Evolutionary conservation across 768 basidiomycete species (phyloP).

Genomic region (Podaxis sp.): DNA sequence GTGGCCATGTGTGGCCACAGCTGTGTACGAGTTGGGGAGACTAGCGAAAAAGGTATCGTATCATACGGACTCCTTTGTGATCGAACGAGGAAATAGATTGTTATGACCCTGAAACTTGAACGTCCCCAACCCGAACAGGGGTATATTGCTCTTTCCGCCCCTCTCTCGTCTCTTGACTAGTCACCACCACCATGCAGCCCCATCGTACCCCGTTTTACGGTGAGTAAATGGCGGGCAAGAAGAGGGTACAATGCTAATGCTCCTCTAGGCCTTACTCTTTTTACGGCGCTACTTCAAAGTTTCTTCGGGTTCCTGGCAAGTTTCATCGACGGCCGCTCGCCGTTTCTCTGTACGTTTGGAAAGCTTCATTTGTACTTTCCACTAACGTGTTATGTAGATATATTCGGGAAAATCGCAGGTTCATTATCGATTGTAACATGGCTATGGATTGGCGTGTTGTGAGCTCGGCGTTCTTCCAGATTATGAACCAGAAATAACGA

Average conservation of each 20-base stretch:
- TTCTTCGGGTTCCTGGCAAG: conserved; percentile 32
- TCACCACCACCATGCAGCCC: conserved; percentile 18
- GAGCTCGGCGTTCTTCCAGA: conserved; percentile 13
- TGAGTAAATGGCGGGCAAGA: conserved; percentile 14
- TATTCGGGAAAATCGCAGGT: conserved; percentile 32
- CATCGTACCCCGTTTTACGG: conserved; percentile 31
- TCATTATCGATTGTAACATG: conserved; percentile 28
- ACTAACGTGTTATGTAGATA: conserved; percentile 19
- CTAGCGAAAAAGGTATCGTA: not conserved
- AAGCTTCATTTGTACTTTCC: not conserved
- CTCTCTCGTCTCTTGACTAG: conserved; percentile 1
- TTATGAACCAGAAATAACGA: not conserved
- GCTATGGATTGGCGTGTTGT: conserved; percentile 34
- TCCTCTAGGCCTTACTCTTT: conserved; percentile 27
- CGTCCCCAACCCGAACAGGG: not conserved
- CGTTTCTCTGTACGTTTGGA: conserved; percentile 26
- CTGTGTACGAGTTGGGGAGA: not conserved
- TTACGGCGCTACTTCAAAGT: conserved; percentile 31
- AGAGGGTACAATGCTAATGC: not conserved
- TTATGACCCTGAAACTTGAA: conserved; percentile 5
- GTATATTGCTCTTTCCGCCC: conserved; percentile 2
- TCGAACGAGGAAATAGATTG: not conserved
- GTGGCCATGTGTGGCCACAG: not conserved
- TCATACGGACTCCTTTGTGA: not conserved
- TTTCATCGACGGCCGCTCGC: conserved; percentile 30